phyloP scores from a whole-genome alignment of 2,329 filamentous ascomycete species.

The Colletotrichum tropicicola region DNA sequence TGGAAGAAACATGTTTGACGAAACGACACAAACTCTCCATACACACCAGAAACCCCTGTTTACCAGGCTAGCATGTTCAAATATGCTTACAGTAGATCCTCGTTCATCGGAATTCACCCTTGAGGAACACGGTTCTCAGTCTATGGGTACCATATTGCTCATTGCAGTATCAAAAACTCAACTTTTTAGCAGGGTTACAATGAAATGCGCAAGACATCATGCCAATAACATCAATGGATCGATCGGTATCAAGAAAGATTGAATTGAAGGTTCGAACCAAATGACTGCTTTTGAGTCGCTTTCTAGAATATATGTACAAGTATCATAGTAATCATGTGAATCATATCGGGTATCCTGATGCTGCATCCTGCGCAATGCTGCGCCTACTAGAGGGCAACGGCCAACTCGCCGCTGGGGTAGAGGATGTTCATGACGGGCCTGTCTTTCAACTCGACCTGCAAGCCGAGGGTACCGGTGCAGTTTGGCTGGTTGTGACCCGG shows the following conservation, averaged over 20 bases:
- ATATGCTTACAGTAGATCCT: too few relatives aligned
- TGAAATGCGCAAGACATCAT: too few relatives aligned
- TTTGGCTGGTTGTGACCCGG: constrained; percentile 59
- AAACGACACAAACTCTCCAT: too few relatives aligned
- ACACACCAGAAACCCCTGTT: too few relatives aligned
- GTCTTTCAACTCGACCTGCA: constrained; percentile 38
- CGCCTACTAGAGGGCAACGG: constrained; percentile 21
- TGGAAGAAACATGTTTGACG: too few relatives aligned
- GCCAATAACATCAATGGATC: background rate
- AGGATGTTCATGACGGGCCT: constrained; percentile 59
- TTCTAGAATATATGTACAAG: constrained; percentile 23
- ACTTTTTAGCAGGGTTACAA: too few relatives aligned
- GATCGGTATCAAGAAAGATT: background rate
- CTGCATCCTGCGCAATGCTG: background rate
- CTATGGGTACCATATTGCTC: too few relatives aligned
- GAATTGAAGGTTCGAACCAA: background rate
- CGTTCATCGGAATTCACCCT: too few relatives aligned
- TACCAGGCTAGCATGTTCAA: too few relatives aligned
- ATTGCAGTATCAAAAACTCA: too few relatives aligned
- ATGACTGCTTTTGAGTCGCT: background rate
- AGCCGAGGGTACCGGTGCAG: constrained; percentile 57
- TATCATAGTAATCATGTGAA: constrained; percentile 23
- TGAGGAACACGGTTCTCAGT: too few relatives aligned
- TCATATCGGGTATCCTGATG: constrained; percentile 14
- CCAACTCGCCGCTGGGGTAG: constrained; percentile 56